These are phyloP conservation scores for Acaromyces ingoldii DNA, from an alignment of 1,284 basidiomycete genomes.

Conservation along the genomic window DNA sequence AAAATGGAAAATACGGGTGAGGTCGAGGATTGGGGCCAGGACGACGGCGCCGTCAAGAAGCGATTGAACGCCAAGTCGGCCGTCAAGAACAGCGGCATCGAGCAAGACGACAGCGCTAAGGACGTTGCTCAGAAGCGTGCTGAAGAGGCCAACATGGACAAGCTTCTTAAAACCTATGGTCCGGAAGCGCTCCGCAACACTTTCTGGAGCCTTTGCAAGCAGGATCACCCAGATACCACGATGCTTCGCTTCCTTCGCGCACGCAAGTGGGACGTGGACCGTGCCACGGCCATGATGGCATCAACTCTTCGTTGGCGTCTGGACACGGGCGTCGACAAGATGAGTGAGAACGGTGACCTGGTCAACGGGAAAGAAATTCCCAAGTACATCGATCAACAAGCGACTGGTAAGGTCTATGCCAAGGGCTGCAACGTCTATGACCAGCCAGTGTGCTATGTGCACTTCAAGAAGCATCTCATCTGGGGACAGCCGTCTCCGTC, in stretches of 20 bases:
- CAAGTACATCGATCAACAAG: slow-evolving; percentile 51
- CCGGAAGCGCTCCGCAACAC: slow-evolving; percentile 45
- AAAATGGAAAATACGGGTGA: background rate
- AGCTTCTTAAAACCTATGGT: slow-evolving; percentile 51
- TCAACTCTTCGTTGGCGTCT: slow-evolving; percentile 45
- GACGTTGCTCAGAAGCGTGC: slow-evolving; percentile 37
- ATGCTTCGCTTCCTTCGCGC: slow-evolving; percentile 52
- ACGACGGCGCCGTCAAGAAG: slow-evolving; percentile 8
- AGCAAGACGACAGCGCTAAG: slow-evolving; percentile 47
- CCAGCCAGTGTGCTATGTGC: slow-evolving; percentile 48
- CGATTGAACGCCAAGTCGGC: slow-evolving; percentile 18
- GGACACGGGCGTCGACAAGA: slow-evolving; percentile 16
- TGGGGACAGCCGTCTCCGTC: slow-evolving; percentile 47
- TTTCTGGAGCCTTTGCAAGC: slow-evolving; percentile 50
- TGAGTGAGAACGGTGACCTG: slow-evolving; percentile 16
- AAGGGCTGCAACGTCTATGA: slow-evolving; percentile 48
- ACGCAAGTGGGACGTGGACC: slow-evolving; percentile 51
- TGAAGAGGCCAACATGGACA: slow-evolving; percentile 44
- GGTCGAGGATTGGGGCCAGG: slow-evolving; percentile 17
- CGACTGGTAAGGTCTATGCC: slow-evolving; percentile 49
- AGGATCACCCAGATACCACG: slow-evolving; percentile 41
- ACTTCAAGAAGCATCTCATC: slow-evolving; percentile 42
- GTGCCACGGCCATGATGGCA: slow-evolving; percentile 52
- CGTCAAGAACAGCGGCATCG: slow-evolving; percentile 34
- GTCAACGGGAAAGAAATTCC: slow-evolving; percentile 15